Evolutionary conservation across 805 yeast genomes (phyloP), one percentile per base, ranked within the genome.

Genomic region (Ogataea glucozyma): DNA sequence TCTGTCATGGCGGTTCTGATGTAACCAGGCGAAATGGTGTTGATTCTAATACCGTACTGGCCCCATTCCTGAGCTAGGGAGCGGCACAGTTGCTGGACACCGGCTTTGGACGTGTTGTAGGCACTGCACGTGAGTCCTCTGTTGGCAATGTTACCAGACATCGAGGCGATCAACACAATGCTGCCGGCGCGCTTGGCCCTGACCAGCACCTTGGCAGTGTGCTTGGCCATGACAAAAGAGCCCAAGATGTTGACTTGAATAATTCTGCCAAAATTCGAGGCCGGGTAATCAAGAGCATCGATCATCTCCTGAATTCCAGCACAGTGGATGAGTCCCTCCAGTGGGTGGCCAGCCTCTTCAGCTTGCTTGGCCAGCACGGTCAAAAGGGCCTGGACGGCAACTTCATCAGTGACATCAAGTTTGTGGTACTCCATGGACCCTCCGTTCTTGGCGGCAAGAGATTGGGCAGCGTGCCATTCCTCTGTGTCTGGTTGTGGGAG

Each of bases 141-240:
- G 49, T 75, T 75, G 44, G 72, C 76, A 50, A 73, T 72, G 57
- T 69, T 73, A 11, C 72, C 78, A 12, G 75, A 70, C 77, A 73
- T 73, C 18, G 78, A 73, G 3, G 77, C 79, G 16, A 78, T 74
- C 64, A 73, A 67, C 40, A 74, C 69, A 49, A 75, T 62, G n/a
- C 76, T 71, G 32, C 79, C 79, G 22, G 53, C 43, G n/a, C 37
- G 35, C 22, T 43, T 38, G 10, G 42, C 26, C 17, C 38, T 41
- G 19, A 49, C 45, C 14, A 49, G 31, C 3, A 41, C 20, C 18
- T 41, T 38, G 27, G 53, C 49, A 2, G 53, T 49, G 39, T 49
- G 48, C 38, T 49, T 49, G 26, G 53, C 53, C 47, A 46, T 46
- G 31, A 49, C 38, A 31, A 49, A 49, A 6, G 53, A 49, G 12